Conservation (phyloP, 192 early-diverging fungal genomes). For the Umbelopsis sp. region DNA sequence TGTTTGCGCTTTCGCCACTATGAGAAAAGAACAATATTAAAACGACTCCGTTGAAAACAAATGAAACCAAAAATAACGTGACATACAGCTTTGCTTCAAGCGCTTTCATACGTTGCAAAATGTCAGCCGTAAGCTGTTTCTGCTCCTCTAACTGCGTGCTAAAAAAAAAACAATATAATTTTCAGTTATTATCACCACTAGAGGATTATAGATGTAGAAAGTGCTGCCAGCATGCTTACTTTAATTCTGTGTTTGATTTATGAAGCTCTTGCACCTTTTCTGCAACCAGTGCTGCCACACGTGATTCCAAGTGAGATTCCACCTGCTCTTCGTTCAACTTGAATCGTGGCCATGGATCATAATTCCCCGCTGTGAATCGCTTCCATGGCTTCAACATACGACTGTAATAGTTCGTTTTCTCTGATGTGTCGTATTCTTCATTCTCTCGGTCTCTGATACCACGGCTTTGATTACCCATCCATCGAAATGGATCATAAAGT, state of each 20-base stretch:
- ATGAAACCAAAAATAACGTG: slow-evolving; percentile 42
- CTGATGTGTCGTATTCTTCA: background rate
- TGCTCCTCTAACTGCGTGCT: background rate
- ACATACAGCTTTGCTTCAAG: slow-evolving; percentile 30
- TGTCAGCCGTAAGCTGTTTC: background rate
- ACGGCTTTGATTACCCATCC: background rate
- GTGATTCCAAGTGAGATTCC: slow-evolving; percentile 19
- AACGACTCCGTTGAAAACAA: no score
- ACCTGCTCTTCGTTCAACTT: slow-evolving; percentile 16
- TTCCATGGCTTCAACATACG: background rate
- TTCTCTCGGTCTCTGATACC: background rate
- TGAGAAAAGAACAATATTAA: background rate
- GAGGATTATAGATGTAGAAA: no score
- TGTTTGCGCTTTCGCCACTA: background rate
- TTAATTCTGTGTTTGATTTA: background rate
- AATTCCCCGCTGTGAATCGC: background rate
- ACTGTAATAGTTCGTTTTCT: background rate
- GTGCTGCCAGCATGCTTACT: background rate
- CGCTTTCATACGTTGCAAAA: slow-evolving; percentile 19
- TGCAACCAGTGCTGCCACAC: slow-evolving; percentile 14
- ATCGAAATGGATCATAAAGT: background rate
- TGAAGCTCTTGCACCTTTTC: slow-evolving; percentile 24
- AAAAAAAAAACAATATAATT: background rate
- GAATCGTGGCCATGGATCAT: slow-evolving; percentile 4
- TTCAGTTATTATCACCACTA: background rate